A percentile compares a stretch with the other conserved stretches of the same genome.
Evolutionary conservation across 768 basidiomycete genomes (phyloP).

Genomic region (Kwoniella dendrophila): DNA sequence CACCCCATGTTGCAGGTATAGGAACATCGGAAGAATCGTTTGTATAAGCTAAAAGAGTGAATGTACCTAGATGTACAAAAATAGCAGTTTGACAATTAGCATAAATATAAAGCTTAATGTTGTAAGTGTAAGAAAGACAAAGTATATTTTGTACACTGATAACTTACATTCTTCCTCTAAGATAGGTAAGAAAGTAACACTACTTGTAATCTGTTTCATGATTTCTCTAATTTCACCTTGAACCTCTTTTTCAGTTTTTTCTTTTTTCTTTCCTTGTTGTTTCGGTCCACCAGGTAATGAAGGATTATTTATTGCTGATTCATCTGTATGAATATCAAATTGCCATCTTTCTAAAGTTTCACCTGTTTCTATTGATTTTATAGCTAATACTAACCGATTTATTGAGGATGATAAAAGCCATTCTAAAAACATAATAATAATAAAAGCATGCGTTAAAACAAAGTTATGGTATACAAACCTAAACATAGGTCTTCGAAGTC

Average conservation of each 20-base stretch:
- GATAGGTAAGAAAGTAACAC: constrained; percentile 93
- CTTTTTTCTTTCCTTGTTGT: constrained; percentile 40
- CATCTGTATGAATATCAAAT: constrained; percentile 76
- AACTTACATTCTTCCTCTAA: constrained; percentile 71
- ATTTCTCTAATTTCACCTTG: constrained; percentile 97
- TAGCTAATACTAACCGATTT: constrained; percentile 89
- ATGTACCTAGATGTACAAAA: constrained; percentile 62
- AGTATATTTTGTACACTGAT: too few relatives aligned
- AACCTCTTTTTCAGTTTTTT: constrained; percentile 68
- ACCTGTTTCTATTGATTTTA: constrained; percentile 91
- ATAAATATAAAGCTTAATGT: too few relatives aligned
- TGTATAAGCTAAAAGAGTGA: constrained; percentile 97
- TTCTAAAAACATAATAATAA: too few relatives aligned
- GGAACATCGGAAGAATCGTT: constrained; percentile 75
- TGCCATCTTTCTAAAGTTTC: constrained; percentile 96
- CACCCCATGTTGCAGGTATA: constrained; percentile 93
- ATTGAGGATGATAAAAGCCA: constrained; percentile 93
- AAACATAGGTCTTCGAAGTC: neutral
- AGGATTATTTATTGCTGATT: constrained; percentile 30
- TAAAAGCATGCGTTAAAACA: too few relatives aligned
- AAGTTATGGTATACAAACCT: neutral
- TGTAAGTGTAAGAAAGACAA: too few relatives aligned
- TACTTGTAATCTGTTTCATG: constrained; percentile 95
- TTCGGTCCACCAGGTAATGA: constrained; percentile 14
- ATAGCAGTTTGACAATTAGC: neutral